Conservation (phyloP, 495 filamentous ascomycete genomes). For the Neurospora discreta region DNA sequence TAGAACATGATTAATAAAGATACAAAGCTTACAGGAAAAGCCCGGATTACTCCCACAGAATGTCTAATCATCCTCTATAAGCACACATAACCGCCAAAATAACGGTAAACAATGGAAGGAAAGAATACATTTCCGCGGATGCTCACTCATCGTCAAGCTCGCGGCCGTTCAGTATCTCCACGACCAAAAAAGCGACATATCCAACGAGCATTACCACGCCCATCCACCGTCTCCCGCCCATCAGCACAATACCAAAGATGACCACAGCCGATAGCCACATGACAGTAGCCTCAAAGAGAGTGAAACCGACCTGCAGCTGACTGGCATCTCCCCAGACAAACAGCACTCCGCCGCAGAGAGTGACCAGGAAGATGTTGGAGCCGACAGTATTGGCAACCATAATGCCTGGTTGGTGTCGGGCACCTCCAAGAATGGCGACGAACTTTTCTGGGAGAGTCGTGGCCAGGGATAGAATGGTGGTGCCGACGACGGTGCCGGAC, state of each 20-base stretch:
- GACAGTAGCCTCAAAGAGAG: conserved; percentile 24
- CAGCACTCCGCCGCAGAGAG: conserved; percentile 38
- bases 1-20: neutral
- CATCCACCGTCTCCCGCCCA: conserved; percentile 24
- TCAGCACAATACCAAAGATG: conserved; percentile 20
- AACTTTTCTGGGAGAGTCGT: conserved; percentile 49
- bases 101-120: neutral
- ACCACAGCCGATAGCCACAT: conserved; percentile 25
- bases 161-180: conserved; percentile 24
- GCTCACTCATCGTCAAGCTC: conserved; percentile 9
- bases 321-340: conserved; percentile 19
- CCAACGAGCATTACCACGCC: conserved; percentile 25
- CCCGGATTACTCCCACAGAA: neutral
- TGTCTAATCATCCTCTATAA: neutral
- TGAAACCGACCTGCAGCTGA: conserved; percentile 11
- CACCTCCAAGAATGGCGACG: conserved; percentile 35
- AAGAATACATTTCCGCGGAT: neutral
- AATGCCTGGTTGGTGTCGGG: conserved; percentile 35
- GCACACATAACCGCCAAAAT: neutral
- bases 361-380: conserved; percentile 45
- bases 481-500: conserved; percentile 38
- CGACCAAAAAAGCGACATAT: conserved; percentile 30
- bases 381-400: conserved; percentile 44
- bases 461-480: conserved; percentile 44
- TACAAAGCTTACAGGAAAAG: neutral